These are phyloP conservation scores for Xerophyta viscosa DNA, from an alignment of 106 monocot species.

Conservation along the genomic window DNA sequence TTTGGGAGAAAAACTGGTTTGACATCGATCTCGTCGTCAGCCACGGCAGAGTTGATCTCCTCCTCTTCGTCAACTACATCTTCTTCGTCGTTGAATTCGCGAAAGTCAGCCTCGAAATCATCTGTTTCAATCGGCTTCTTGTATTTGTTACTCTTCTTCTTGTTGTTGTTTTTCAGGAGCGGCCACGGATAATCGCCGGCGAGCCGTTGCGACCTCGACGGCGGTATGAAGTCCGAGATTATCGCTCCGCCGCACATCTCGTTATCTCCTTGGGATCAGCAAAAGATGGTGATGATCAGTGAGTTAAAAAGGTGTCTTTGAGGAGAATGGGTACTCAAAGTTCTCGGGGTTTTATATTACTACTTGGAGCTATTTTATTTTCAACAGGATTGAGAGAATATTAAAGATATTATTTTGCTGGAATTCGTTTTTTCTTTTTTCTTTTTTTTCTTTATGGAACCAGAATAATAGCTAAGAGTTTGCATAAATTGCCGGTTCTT, in stretches of 20 bases:
- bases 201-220: slow-evolving; percentile 10
- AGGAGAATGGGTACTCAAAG: no score
- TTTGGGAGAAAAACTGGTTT: no score
- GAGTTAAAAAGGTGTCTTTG: no score
- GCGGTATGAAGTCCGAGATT: slow-evolving; percentile 34
- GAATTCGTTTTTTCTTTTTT: no score
- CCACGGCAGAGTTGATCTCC: not conserved
- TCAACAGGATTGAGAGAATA: no score
- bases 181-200: slow-evolving; percentile 30
- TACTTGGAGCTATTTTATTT: no score
- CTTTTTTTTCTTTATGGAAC: no score
- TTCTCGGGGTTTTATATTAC: no score
- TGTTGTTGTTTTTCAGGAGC: not conserved
- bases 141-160: slow-evolving; percentile 7
- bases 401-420: no score
- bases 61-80: not conserved
- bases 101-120: slow-evolving; percentile 32
- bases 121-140: not conserved
- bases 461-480: no score
- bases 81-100: slow-evolving; percentile 25
- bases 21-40: not conserved
- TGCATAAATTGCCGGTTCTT: no score
- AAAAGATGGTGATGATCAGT: no score
- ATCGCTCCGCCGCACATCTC: slow-evolving; percentile 48
- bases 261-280: not conserved